phyloP scores from a whole-genome alignment of 768 basidiomycete genomes.

The Auricularia sp. region DNA sequence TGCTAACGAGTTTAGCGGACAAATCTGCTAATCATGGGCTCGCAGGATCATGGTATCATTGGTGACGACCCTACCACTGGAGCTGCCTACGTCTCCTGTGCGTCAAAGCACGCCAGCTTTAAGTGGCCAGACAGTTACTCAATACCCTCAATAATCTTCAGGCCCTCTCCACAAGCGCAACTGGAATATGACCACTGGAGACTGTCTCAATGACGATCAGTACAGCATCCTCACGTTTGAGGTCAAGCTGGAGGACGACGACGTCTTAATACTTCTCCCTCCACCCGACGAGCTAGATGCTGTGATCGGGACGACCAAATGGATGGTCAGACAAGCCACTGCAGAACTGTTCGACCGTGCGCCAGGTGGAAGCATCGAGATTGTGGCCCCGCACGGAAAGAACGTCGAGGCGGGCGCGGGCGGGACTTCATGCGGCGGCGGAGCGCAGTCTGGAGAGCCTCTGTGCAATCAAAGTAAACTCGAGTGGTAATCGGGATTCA shows the following conservation, averaged over 20 bases:
- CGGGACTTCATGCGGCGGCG: background rate
- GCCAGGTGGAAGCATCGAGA: constrained; percentile 22
- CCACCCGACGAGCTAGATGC: constrained; percentile 41
- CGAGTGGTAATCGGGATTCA: background rate
- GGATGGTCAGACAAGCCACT: constrained; percentile 48
- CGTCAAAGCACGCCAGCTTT: constrained; percentile 13
- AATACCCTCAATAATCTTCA: constrained; percentile 9
- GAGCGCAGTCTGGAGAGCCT: background rate
- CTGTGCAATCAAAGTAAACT: background rate
- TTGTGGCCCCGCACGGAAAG: constrained; percentile 20
- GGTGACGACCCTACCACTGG: constrained; percentile 48
- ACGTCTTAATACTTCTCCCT: constrained; percentile 44
- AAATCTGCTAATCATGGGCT: background rate
- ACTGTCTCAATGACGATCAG: constrained; percentile 47
- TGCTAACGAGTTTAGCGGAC: background rate
- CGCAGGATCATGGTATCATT: constrained; percentile 30
- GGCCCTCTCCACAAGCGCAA: constrained; percentile 62
- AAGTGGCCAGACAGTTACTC: constrained; percentile 8
- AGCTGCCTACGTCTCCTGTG: constrained; percentile 39
- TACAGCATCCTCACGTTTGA: constrained; percentile 56
- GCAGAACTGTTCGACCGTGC: constrained; percentile 27
- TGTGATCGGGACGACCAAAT: constrained; percentile 53
- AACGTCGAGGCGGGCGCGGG: constrained; percentile 4
- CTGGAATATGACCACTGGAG: constrained; percentile 44
- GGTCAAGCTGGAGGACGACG: constrained; percentile 32